Evolutionary conservation across 306 rosid species (phyloP).

Genomic region (Purshia tridentata): DNA sequence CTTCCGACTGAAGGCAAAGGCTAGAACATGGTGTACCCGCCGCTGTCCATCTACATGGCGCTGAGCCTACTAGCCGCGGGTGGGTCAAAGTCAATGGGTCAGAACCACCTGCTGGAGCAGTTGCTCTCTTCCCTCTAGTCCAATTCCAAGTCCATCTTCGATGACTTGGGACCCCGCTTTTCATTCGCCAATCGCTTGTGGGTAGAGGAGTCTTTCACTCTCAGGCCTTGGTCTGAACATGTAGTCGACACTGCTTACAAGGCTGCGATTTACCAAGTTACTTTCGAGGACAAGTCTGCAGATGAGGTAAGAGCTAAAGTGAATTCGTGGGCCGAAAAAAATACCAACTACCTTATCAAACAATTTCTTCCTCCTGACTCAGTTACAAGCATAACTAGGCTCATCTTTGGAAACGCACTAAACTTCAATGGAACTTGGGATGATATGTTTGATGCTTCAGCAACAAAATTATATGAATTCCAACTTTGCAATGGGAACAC

Average conservation of each 20-base stretch:
- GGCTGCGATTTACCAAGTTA: background rate
- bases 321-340: background rate
- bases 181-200: slow-evolving; percentile 10
- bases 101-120: background rate
- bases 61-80: slow-evolving; percentile 8
- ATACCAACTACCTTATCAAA: background rate
- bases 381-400: background rate
- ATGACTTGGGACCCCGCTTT: too few species aligned
- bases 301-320: background rate
- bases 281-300: background rate
- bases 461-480: too few species aligned
- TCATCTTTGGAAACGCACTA: slow-evolving; percentile 25
- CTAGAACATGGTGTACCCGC: slow-evolving; percentile 2
- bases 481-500: too few species aligned
- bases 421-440: slow-evolving; percentile 31
- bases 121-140: slow-evolving; percentile 2
- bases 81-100: too few species aligned
- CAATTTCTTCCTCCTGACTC: background rate
- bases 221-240: background rate
- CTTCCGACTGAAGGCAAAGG: background rate
- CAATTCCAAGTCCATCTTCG: too few species aligned
- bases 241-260: background rate
- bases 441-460: too few species aligned
- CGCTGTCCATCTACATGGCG: background rate
- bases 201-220: background rate